Conservation (phyloP, 2,329 filamentous ascomycete genomes). For the Podosphaera aphanis region DNA sequence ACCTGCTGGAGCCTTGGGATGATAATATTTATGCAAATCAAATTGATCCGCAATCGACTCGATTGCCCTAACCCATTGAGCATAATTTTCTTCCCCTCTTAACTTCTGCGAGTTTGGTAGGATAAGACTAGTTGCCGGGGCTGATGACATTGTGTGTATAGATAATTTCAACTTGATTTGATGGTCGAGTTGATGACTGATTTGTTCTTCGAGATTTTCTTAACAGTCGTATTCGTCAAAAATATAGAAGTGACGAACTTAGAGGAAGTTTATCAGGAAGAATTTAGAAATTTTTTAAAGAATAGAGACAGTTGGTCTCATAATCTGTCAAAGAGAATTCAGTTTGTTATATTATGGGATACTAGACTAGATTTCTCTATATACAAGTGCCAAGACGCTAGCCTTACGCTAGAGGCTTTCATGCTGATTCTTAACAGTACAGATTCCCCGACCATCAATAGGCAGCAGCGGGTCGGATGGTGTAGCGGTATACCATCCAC, state of each 20-base stretch:
- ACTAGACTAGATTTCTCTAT: not conserved
- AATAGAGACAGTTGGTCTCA: not conserved
- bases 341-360: not conserved
- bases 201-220: not conserved
- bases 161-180: not conserved
- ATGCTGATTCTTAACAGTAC: not conserved
- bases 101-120: not conserved
- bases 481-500: too few species aligned
- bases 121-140: not conserved
- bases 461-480: too few species aligned
- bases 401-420: not conserved
- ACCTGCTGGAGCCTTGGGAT: not conserved
- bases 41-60: constrained; percentile 1
- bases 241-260: not conserved
- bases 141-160: not conserved
- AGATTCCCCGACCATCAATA: too few species aligned
- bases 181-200: not conserved
- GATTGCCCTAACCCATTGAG: not conserved
- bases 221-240: not conserved
- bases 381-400: not conserved
- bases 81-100: not conserved
- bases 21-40: constrained; percentile 1
- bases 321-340: not conserved
- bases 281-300: not conserved
- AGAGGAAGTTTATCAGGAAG: not conserved